These are phyloP conservation scores for Sophora flavescens DNA, from an alignment of 306 rosid species.

Conservation along the genomic window DNA sequence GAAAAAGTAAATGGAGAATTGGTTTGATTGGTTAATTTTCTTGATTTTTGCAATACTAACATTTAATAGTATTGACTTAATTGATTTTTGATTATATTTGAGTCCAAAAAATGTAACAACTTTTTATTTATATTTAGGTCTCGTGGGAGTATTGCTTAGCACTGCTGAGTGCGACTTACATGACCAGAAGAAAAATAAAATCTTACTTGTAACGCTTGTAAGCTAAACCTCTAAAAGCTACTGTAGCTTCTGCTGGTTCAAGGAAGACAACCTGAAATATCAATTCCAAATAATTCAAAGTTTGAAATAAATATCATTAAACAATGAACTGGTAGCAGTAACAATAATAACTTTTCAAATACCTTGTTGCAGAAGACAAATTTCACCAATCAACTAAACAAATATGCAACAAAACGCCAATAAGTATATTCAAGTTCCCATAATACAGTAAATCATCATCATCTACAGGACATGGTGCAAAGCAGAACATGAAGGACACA, in stretches of 20 bases:
- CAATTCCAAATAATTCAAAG: slow-evolving; percentile 49
- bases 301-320: slow-evolving; percentile 33
- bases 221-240: slow-evolving; percentile 84
- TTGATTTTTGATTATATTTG: too few species aligned
- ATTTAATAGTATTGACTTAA: too few species aligned
- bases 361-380: slow-evolving; percentile 3
- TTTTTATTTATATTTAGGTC: too few species aligned
- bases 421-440: slow-evolving; percentile 28
- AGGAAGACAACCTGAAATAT: slow-evolving; percentile 82
- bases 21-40: too few species aligned
- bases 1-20: too few species aligned
- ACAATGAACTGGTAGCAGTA: background rate
- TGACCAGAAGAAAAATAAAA: slow-evolving; percentile 39
- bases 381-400: slow-evolving; percentile 12
- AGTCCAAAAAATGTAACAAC: too few species aligned
- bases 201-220: slow-evolving; percentile 89
- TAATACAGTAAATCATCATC: background rate
- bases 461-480: slow-evolving; percentile 16
- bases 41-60: too few species aligned
- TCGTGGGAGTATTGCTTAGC: slow-evolving; percentile 60
- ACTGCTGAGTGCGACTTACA: background rate
- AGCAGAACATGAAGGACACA: slow-evolving; percentile 1
- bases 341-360: slow-evolving; percentile 25
- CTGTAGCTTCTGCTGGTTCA: slow-evolving; percentile 83
- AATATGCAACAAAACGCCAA: slow-evolving; percentile 18